Base-by-base conservation (phyloP, 192 early-diverging fungal genomes). In the Entomortierella lignicola region DNA sequence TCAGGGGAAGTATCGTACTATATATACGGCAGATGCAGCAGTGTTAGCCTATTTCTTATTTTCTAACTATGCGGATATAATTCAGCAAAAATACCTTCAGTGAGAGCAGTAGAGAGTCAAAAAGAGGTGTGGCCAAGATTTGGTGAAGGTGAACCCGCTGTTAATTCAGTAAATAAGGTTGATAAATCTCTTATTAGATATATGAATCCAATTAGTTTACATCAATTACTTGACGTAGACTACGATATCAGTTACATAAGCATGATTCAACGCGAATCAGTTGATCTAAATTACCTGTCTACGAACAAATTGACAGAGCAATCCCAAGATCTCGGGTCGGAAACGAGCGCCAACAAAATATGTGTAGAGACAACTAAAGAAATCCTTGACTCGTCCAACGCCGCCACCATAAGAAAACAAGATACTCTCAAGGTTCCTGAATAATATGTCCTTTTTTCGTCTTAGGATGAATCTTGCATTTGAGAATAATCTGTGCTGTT, bases 1-100 rank as follows among this genome's bases (percentile, higher is more conserved):
- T 83, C 71, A 15, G 86, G 85, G 0, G 86, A 87, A 0, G 85
- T 85, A 39, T 87, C 86, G 59, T 81, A 80, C 86, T 87, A 77
- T 44, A 7, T 25, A 43, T n/a, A 29, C 29, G 13, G 11, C 30
- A 7, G 21, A 32, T 56, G 39, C 32, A 60, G 8, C 44, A 2
- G 12, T n/a, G 27, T 18, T n/a, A n/a, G n/a, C n/a, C n/a, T n/a
- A n/a, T n/a, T n/a, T n/a, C n/a, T n/a, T n/a, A n/a, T n/a, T n/a
- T n/a, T n/a, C n/a, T n/a, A n/a, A n/a, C n/a, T n/a, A n/a, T n/a
- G n/a, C n/a, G n/a, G n/a, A n/a, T n/a, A n/a, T n/a, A n/a, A n/a
- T n/a, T 32, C 41, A 23, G 1, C 10, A 31, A 43, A 37, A 20
- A 41, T 84, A 87, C 86, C 84, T 85, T 87, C 47, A 87, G 43